These are phyloP conservation scores for Entonaema liquescens DNA, from an alignment of 495 filamentous ascomycete genomes.

Conservation along the genomic window DNA sequence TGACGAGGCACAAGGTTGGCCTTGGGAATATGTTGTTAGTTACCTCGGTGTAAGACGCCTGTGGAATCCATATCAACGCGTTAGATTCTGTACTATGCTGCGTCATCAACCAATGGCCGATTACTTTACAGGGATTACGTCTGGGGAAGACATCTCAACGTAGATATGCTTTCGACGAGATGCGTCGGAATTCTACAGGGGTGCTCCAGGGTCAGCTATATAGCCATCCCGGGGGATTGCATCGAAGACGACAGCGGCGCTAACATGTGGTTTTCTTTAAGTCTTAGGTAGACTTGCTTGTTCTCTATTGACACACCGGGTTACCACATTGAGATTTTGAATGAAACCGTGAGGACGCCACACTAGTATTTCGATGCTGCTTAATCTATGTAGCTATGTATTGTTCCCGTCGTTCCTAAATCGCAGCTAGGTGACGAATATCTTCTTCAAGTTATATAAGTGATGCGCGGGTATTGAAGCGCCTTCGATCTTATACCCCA, in stretches of 20 bases:
- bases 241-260: neutral
- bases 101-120: neutral
- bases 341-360: neutral
- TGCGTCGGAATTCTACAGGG: slow-evolving; percentile 5
- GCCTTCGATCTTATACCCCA: too few relatives aligned
- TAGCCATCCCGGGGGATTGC: neutral
- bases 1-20: neutral
- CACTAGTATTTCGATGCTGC: neutral
- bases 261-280: neutral
- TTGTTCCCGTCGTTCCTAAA: too few relatives aligned
- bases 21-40: neutral
- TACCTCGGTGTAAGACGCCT: neutral
- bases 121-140: neutral
- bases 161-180: slow-evolving; percentile 11
- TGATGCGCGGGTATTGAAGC: too few relatives aligned
- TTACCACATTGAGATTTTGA: neutral
- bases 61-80: neutral
- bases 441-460: too few relatives aligned
- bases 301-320: neutral
- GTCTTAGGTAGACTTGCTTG: neutral
- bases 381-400: neutral
- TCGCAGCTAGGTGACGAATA: too few relatives aligned
- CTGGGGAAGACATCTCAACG: neutral
- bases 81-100: neutral
- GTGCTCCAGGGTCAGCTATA: too few relatives aligned